These are phyloP conservation scores for Escallonia rubra DNA, from an alignment of 129 eudicot species.

Conservation along the genomic window DNA sequence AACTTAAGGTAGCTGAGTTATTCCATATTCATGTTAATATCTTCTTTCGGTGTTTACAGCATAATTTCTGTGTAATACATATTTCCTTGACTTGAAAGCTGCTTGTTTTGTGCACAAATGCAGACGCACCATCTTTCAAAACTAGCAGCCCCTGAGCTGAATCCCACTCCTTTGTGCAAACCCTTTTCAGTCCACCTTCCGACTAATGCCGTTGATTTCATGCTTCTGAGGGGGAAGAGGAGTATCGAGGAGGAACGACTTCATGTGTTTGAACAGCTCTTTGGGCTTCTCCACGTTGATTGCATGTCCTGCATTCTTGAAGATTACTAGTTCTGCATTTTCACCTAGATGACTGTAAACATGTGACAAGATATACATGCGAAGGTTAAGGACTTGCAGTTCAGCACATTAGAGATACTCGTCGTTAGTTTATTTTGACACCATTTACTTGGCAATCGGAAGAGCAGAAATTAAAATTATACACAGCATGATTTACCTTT, in stretches of 20 bases:
- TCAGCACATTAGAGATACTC: background rate
- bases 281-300: conserved; percentile 76
- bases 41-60: too few relatives aligned
- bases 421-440: background rate
- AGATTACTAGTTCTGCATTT: conserved; percentile 49
- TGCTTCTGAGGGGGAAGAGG: conserved; percentile 18
- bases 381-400: background rate
- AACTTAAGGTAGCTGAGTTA: too few relatives aligned
- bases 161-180: background rate
- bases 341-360: conserved; percentile 56
- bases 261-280: conserved; percentile 55
- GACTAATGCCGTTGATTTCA: conserved; percentile 12
- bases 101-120: too few relatives aligned
- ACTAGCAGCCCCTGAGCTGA: background rate
- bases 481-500: conserved; percentile 32
- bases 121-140: background rate
- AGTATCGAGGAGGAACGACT: conserved; percentile 39
- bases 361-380: background rate
- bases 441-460: background rate
- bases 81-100: too few relatives aligned
- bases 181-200: conserved; percentile 17
- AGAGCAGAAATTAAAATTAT: background rate
- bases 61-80: too few relatives aligned
- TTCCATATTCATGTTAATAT: too few relatives aligned
- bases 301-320: conserved; percentile 84